Evolutionary conservation across 2,329 filamentous ascomycete genomes (phyloP).

Genomic region (Xylariaceae sp.): DNA sequence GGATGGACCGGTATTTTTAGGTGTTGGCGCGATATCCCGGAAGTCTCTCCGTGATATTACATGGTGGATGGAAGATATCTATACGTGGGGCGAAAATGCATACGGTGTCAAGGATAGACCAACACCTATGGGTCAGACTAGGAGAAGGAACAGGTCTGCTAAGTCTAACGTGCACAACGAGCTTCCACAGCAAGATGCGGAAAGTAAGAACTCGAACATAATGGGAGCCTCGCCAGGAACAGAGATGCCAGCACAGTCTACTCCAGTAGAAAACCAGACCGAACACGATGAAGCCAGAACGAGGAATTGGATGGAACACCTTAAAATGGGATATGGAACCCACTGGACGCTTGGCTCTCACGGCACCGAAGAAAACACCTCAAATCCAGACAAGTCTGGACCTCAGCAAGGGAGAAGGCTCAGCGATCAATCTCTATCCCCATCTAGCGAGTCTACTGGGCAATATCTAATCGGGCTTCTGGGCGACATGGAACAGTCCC

Average conservation of each 20-base stretch:
- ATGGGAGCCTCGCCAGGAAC: slow-evolving; percentile 1
- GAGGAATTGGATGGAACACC: slow-evolving; percentile 57
- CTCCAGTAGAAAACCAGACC: slow-evolving; percentile 8
- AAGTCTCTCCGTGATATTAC: slow-evolving; percentile 69
- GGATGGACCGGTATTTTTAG: slow-evolving; percentile 85
- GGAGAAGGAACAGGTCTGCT: slow-evolving; percentile 34
- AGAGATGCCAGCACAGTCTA: slow-evolving; percentile 8
- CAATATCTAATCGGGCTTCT: slow-evolving; percentile 65
- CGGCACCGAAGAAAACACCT: slow-evolving; percentile 14
- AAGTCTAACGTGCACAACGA: slow-evolving; percentile 7
- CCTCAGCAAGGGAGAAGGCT: no score
- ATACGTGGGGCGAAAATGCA: slow-evolving; percentile 75
- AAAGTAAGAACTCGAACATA: slow-evolving; percentile 5
- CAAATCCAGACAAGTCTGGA: slow-evolving; percentile 1
- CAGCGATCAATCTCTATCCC: neutral
- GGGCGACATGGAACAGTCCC: slow-evolving; percentile 52
- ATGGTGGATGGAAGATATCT: slow-evolving; percentile 85
- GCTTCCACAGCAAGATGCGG: slow-evolving; percentile 6
- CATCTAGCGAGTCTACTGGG: slow-evolving; percentile 29
- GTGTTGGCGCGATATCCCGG: slow-evolving; percentile 68
- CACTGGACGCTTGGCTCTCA: slow-evolving; percentile 53
- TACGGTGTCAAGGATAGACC: slow-evolving; percentile 84
- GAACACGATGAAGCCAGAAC: slow-evolving; percentile 37
- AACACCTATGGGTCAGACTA: slow-evolving; percentile 55
- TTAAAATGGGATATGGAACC: slow-evolving; percentile 66